These are phyloP conservation scores for Psilocybe subaeruginosa DNA, from an alignment of 768 basidiomycete genomes.

Conservation along the genomic window DNA sequence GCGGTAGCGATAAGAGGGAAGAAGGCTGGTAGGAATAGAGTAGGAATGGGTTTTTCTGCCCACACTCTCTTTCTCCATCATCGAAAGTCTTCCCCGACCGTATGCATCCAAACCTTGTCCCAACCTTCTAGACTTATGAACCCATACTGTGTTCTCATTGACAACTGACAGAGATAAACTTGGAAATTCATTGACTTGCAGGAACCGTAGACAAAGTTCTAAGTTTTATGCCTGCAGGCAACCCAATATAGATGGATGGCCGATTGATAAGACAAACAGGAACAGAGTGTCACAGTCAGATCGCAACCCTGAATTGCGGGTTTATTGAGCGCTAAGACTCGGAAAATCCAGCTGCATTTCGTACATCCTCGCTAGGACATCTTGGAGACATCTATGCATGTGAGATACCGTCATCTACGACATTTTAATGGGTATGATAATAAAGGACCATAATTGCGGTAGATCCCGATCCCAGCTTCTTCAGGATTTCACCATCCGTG, in stretches of 20 bases:
- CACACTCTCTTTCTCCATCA: constrained; percentile 13
- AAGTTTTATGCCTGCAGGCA: background rate
- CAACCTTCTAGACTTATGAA: constrained; percentile 8
- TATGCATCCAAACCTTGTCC: constrained; percentile 10
- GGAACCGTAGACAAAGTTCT: background rate
- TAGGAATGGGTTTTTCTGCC: constrained; percentile 16
- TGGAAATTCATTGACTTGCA: constrained; percentile 12
- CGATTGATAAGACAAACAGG: constrained; percentile 18
- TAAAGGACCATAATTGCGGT: constrained; percentile 19
- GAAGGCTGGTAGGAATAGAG: constrained; percentile 2
- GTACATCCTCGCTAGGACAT: background rate
- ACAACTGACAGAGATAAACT: constrained; percentile 15
- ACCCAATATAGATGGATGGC: constrained; percentile 14
- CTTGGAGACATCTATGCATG: background rate
- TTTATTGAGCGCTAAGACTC: constrained; percentile 18
- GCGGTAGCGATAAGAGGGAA: constrained; percentile 6
- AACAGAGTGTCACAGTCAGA: constrained; percentile 12
- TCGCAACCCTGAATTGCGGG: constrained; percentile 21
- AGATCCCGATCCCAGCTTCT: constrained; percentile 27
- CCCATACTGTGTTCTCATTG: constrained; percentile 3
- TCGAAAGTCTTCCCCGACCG: background rate
- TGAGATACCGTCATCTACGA: background rate
- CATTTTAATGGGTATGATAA: constrained; percentile 4
- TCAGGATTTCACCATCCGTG: constrained; percentile 15
- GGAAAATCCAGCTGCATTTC: constrained; percentile 12